Percentiles rank a stretch among this genome's conserved stretches.
phyloP scores from a whole-genome alignment of 2,329 filamentous ascomycete genomes.

The Cylindrodendrum hubeiense region DNA sequence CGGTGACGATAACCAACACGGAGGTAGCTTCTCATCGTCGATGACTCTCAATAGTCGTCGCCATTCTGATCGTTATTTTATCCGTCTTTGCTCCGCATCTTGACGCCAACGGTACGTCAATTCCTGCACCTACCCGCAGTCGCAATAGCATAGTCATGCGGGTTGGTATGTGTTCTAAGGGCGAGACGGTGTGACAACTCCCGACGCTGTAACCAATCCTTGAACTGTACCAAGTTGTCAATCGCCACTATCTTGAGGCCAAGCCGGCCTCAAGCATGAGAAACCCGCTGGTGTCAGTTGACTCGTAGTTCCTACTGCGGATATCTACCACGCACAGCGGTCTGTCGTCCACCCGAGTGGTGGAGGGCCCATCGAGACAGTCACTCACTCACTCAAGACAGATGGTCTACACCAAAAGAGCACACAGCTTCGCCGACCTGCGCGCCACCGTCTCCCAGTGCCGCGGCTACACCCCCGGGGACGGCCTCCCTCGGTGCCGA shows the following conservation, averaged over 20 bases:
- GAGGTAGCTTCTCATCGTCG: background rate
- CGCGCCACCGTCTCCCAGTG: conserved; percentile 13
- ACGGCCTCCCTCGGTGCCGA: background rate
- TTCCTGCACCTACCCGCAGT: conserved; percentile 27
- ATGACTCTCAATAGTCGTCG: conserved; percentile 23
- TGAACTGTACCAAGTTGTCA: background rate
- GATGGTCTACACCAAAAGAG: background rate
- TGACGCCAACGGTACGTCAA: conserved; percentile 12
- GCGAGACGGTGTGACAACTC: conserved; percentile 13
- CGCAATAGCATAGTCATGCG: conserved; percentile 29
- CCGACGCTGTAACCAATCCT: conserved; percentile 2
- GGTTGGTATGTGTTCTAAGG: conserved; percentile 15
- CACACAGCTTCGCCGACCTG: conserved; percentile 12
- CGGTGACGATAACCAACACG: background rate
- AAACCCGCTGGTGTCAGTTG: conserved; percentile 4
- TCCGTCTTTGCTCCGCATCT: conserved; percentile 4
- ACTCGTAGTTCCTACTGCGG: background rate
- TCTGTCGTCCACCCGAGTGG: background rate
- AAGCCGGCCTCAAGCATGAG: conserved; percentile 19
- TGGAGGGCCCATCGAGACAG: background rate
- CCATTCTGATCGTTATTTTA: background rate
- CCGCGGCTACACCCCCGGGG: conserved; percentile 13
- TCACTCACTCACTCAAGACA: background rate
- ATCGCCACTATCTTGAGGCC: background rate
- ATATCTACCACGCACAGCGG: background rate